A percentile compares a stretch with the other conserved stretches of the same genome.
Conservation (phyloP, 192 early-diverging fungal species). For the Coemansia sp. region DNA sequence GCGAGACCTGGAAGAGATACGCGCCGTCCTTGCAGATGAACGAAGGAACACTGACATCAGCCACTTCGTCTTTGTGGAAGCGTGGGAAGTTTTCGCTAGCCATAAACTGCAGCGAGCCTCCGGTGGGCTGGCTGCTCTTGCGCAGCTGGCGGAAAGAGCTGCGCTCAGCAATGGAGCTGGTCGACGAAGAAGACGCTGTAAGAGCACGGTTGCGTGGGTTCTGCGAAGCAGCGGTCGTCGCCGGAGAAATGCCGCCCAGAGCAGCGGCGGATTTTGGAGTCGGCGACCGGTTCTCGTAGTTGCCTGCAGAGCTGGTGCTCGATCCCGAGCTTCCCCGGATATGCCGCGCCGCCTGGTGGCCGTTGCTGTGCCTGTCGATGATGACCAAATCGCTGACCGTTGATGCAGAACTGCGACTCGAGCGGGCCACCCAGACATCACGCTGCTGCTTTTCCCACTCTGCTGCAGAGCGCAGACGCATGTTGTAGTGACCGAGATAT, state of each 20-base stretch:
- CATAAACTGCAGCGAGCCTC: constrained; percentile 42
- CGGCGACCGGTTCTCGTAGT: constrained; percentile 27
- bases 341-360: constrained; percentile 3
- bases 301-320: constrained; percentile 10
- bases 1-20: constrained; percentile 70
- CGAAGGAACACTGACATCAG: constrained; percentile 62
- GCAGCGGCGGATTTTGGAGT: constrained; percentile 29
- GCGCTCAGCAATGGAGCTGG: constrained; percentile 53
- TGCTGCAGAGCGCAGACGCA: constrained; percentile 53
- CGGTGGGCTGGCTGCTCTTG: constrained; percentile 52
- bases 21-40: constrained; percentile 69
- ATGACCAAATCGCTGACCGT: constrained; percentile 26
- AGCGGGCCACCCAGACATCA: constrained; percentile 33
- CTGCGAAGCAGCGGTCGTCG: constrained; percentile 8
- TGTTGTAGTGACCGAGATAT: constrained; percentile 46
- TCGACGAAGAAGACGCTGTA: constrained; percentile 49
- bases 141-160: constrained; percentile 46
- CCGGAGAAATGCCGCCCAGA: constrained; percentile 17
- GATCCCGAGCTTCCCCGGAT: constrained; percentile 11
- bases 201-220: constrained; percentile 36
- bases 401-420: constrained; percentile 38
- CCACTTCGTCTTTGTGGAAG: constrained; percentile 41
- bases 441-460: constrained; percentile 63
- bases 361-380: not conserved
- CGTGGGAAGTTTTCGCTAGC: constrained; percentile 45